phyloP scores from a whole-genome alignment of 2,329 filamentous ascomycete species.

The Colletotrichum coccodes region DNA sequence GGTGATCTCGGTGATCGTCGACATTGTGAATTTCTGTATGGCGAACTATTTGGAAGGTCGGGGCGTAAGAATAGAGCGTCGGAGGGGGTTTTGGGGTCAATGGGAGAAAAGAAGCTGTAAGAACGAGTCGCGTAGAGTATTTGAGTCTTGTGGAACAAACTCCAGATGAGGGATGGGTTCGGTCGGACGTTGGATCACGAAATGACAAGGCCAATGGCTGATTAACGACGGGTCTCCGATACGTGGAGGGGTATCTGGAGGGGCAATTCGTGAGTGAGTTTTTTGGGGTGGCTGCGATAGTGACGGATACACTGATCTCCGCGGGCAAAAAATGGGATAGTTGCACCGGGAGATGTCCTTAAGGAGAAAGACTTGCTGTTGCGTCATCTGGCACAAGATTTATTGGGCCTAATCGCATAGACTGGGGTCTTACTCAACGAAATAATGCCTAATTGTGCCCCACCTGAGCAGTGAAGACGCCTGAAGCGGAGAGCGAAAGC shows the following conservation, averaged over 20 bases:
- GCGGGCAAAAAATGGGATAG: background rate
- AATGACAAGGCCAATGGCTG: constrained; percentile 26
- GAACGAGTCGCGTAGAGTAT: constrained; percentile 8
- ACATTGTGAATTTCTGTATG: constrained; percentile 62
- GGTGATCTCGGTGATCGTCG: constrained; percentile 80
- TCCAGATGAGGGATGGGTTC: background rate
- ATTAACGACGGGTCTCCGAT: constrained; percentile 32
- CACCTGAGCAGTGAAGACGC: background rate
- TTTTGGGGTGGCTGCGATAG: constrained; percentile 11
- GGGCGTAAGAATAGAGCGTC: background rate
- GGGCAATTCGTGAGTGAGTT: constrained; percentile 31
- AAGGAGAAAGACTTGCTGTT: background rate
- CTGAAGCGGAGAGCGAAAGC: constrained; percentile 26
- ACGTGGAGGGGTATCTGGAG: constrained; percentile 31
- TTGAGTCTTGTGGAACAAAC: constrained; percentile 1
- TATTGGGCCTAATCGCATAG: constrained; percentile 9
- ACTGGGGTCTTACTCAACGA: background rate
- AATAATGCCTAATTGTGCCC: background rate
- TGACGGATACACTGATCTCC: constrained; percentile 6
- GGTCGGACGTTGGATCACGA: constrained; percentile 21
- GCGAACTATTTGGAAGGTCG: constrained; percentile 8
- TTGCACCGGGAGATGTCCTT: background rate
- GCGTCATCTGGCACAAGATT: constrained; percentile 27
- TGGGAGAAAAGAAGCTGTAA: background rate
- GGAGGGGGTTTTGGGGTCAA: background rate